Evolutionary conservation across 108 stramenopile genomes (phyloP).

Genomic region (Skeletonema marinoi): DNA sequence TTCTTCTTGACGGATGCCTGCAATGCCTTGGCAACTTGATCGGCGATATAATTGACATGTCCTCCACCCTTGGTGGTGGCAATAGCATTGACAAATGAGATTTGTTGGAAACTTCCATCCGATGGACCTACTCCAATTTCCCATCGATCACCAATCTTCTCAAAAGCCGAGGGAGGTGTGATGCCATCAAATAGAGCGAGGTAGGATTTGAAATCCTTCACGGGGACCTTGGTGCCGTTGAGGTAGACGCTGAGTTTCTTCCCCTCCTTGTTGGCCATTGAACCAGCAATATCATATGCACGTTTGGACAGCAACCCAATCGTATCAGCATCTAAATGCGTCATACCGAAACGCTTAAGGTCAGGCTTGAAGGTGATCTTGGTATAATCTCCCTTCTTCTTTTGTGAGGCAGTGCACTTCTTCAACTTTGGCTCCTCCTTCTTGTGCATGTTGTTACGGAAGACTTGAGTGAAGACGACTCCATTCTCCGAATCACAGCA

Average conservation of each 20-base stretch:
- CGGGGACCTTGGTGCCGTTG: constrained; percentile 90
- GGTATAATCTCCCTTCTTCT: constrained; percentile 92
- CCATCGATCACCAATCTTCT: constrained; percentile 90
- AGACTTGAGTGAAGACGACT: constrained; percentile 84
- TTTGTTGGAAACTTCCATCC: constrained; percentile 91
- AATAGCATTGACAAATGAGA: constrained; percentile 98
- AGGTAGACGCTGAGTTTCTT: constrained; percentile 89
- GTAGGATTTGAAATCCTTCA: constrained; percentile 93
- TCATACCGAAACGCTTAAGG: constrained; percentile 93
- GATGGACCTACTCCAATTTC: constrained; percentile 93
- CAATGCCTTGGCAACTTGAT: constrained; percentile 79
- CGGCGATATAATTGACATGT: constrained; percentile 92
- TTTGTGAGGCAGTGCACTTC: constrained; percentile 61
- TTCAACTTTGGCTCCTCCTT: constrained; percentile 72
- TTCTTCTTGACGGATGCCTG: constrained; percentile 82
- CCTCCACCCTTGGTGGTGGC: constrained; percentile 95
- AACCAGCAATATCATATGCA: constrained; percentile 99
- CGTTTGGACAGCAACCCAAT: constrained; percentile 91
- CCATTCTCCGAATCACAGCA: constrained; percentile 85
- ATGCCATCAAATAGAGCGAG: constrained; percentile 90
- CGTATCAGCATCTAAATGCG: constrained; percentile 87
- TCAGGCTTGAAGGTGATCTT: constrained; percentile 98
- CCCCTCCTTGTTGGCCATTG: constrained; percentile 82
- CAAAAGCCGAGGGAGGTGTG: constrained; percentile 80
- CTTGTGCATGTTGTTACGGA: constrained; percentile 90